Conservation (phyloP, 495 filamentous ascomycete species). For the Tuber indicum region DNA sequence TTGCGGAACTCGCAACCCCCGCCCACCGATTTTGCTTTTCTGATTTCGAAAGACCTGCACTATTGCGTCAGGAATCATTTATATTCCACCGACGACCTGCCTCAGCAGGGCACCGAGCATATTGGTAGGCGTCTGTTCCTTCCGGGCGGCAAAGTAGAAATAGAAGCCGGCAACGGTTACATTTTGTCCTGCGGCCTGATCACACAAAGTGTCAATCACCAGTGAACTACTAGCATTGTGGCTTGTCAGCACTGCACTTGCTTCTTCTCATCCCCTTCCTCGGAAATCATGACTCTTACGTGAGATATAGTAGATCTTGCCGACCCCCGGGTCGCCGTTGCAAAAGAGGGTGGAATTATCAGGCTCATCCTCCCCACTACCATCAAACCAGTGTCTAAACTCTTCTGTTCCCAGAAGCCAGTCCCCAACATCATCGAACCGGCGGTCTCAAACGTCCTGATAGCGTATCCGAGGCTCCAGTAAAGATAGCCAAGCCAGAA, state of each 20-base stretch:
- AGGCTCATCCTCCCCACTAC: not conserved
- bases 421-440: not conserved
- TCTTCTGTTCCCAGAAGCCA: not conserved
- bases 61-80: not conserved
- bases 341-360: not conserved
- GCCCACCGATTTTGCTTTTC: not conserved
- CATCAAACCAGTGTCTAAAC: not conserved
- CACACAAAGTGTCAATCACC: not conserved
- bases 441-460: not conserved
- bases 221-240: not conserved
- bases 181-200: not conserved
- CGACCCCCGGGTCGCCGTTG: not conserved
- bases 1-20: not conserved
- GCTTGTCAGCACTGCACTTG: not conserved
- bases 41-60: not conserved
- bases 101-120: not conserved
- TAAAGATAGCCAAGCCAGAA: not conserved
- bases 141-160: not conserved
- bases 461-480: not conserved
- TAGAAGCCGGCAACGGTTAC: not conserved
- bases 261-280: not conserved
- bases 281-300: not conserved
- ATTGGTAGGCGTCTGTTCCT: not conserved
- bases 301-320: not conserved
- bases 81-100: not conserved